Evolutionary conservation across 768 basidiomycete genomes (phyloP).

Genomic region (Termitomyces sp.): DNA sequence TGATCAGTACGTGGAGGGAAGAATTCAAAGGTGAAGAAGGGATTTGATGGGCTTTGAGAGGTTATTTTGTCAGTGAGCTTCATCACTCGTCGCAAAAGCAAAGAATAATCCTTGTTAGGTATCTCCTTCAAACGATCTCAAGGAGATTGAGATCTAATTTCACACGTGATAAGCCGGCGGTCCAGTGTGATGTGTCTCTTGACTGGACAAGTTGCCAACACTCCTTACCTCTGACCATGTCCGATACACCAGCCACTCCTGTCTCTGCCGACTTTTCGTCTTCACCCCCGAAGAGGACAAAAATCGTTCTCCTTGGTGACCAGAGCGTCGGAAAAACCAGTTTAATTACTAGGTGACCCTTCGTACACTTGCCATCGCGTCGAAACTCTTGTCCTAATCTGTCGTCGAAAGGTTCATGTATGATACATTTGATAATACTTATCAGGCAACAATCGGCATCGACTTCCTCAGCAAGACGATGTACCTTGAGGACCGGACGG

Average conservation of each 20-base stretch:
- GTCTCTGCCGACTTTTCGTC: slow-evolving; percentile 81
- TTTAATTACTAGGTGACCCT: slow-evolving; percentile 83
- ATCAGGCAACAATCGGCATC: slow-evolving; percentile 96
- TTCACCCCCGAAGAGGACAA: slow-evolving; percentile 88
- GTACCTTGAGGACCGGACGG: slow-evolving; percentile 98
- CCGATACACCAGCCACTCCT: slow-evolving; percentile 53
- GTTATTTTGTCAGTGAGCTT: slow-evolving; percentile 70
- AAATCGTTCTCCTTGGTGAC: slow-evolving; percentile 94
- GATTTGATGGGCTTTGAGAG: slow-evolving; percentile 33
- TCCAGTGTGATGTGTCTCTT: slow-evolving; percentile 8
- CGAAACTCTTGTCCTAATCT: slow-evolving; percentile 1
- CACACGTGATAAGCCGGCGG: slow-evolving; percentile 12
- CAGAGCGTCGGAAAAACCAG: slow-evolving; percentile 99
- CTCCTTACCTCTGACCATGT: slow-evolving; percentile 22
- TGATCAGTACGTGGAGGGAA: slow-evolving; percentile 94
- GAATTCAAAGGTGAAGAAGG: slow-evolving; percentile 94
- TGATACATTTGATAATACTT: slow-evolving; percentile 99
- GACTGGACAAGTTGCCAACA: slow-evolving; percentile 4
- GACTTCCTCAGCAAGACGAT: slow-evolving; percentile 99
- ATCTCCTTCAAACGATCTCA: not conserved
- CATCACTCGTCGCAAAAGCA: slow-evolving; percentile 33
- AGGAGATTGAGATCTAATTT: not conserved
- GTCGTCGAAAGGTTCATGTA: slow-evolving; percentile 81
- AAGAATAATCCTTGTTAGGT: not conserved
- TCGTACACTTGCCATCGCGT: slow-evolving; percentile 4